Base-by-base conservation (phyloP, 164 flowering plant genomes). In the Taxillus chinensis region DNA sequence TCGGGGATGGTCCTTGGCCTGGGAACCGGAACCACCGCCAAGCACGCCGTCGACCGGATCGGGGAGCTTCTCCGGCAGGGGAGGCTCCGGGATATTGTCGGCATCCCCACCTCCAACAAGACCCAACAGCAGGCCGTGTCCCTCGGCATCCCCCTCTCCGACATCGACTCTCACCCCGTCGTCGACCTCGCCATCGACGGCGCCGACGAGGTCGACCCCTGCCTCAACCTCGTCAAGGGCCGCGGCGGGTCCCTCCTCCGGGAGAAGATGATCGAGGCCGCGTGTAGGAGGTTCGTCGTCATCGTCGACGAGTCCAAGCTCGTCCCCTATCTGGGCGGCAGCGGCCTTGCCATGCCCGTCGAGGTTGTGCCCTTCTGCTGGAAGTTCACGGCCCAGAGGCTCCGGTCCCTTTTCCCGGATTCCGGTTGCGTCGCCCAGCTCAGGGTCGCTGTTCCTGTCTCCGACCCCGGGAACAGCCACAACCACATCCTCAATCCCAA, bases 21-120 rank as follows among this genome's bases (percentile, higher is more conserved):
- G 13, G 98, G 98, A 14, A 92, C 98, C 3, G 98, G 98, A 9
- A 87, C 96, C n/a, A 92, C 98, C 7, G 95, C 98, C 39, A 67
- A 66, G 42, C 85, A 77, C 69, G 96, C 95, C 9, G 88, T 92
- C 8, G 80, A 70, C 37, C 78, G 83, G 5, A 87, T 90, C 13
- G 96, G 85, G 3, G 88, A 83, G 76, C 79, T 92, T 0, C 41
- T 92, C 6, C 71, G 60, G 0, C 79, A 72, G 41, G 98, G 98
- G 9, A 77, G 82, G 62, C 84, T 92, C 42, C 64, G 65, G 45
- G 73, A 86, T 77, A 85, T 92, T 45, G 70, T 92, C 0, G 98
- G 98, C 0, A 74, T 92, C 5, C 95, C 98, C 55, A 92, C 96
- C 0, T 92, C 98, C 5, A 92, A 72, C 41, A 75, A 54, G 61